phyloP scores from a whole-genome alignment of 148 eudicot species.

The Euryodendron excelsum region DNA sequence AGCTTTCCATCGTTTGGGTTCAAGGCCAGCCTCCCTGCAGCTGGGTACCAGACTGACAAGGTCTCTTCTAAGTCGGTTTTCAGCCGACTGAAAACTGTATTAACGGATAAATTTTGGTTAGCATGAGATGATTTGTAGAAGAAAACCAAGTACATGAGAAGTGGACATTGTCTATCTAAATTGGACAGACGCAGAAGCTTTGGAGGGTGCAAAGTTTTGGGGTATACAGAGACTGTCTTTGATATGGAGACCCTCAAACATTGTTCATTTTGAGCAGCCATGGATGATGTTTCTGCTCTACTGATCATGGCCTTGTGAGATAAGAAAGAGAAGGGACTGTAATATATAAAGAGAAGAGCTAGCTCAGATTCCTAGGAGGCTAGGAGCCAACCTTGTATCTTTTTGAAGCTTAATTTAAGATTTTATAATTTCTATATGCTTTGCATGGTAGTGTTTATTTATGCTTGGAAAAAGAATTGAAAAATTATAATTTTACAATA shows the following conservation, averaged over 20 bases:
- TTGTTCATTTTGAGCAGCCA: too few relatives aligned
- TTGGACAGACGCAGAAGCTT: background rate
- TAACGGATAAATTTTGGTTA: background rate
- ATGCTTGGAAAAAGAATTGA: background rate
- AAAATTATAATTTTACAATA: too few relatives aligned
- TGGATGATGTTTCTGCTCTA: background rate
- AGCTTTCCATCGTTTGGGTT: background rate
- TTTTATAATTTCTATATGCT: background rate
- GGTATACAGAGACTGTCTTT: background rate
- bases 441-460: constrained; percentile 7
- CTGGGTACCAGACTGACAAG: constrained; percentile 8
- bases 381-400: background rate
- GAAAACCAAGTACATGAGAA: constrained; percentile 17
- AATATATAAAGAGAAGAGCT: background rate
- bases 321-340: background rate
- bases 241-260: background rate
- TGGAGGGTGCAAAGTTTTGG: constrained; percentile 2
- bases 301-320: background rate
- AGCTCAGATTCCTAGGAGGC: background rate
- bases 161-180: constrained; percentile 13
- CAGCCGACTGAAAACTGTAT: background rate
- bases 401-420: too few relatives aligned
- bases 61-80: constrained; percentile 7
- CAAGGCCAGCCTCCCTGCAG: constrained; percentile 8
- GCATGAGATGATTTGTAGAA: constrained; percentile 2